Evolutionary conservation across 139 green algal species (phyloP), one percentile per base, ranked within the genome.

Genomic region (Chlorella vulgaris): DNA sequence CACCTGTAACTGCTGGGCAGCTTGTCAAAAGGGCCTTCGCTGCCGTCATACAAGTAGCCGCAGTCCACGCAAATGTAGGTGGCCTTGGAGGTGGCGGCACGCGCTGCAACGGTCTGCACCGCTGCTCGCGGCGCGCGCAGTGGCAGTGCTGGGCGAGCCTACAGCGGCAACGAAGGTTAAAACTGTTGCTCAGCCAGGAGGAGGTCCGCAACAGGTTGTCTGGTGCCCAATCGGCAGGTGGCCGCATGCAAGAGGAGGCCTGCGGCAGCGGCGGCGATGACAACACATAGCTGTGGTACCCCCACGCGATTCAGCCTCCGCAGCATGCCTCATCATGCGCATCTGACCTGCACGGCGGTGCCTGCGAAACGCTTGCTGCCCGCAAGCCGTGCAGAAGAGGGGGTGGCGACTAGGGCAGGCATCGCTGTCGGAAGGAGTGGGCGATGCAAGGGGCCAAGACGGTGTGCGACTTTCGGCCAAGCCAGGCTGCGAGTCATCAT

Each of bases 21-120:
- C n/a, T 79, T 86, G 1, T 86, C 75, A 43, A 77, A 86, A 0
- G 75, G 47, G 0, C 61, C 69, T 36, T 82, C 62, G 18, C 2
- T 26, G 0, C 66, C 82, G n/a, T 86, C 75, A 36, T 86, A 83
- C 33, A 83, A 80, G 74, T 83, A 83, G 0, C 78, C 83, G 55
- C 83, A 87, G 65, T 87, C 83, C 0, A 87, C 47, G 51, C 83
- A 87, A 24, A 87, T 87, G 66, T 87, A 87, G 0, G 68, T 53
- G 39, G 68, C 39, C 76, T 82, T 78, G 67, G 66, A 26, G 19
- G 79, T 29, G 4, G 67, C 69, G 8, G 77, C 79, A 1, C 68
- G 53, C 4, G 76, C 74, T 4, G 35, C 58, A 7, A 75, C 62
- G n/a, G 71, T 28, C 65, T 55, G 51, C 3, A 2, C 35, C 33